Evolutionary conservation across 2,329 filamentous ascomycete species (phyloP).

Genomic region (Penicillium nordicum): DNA sequence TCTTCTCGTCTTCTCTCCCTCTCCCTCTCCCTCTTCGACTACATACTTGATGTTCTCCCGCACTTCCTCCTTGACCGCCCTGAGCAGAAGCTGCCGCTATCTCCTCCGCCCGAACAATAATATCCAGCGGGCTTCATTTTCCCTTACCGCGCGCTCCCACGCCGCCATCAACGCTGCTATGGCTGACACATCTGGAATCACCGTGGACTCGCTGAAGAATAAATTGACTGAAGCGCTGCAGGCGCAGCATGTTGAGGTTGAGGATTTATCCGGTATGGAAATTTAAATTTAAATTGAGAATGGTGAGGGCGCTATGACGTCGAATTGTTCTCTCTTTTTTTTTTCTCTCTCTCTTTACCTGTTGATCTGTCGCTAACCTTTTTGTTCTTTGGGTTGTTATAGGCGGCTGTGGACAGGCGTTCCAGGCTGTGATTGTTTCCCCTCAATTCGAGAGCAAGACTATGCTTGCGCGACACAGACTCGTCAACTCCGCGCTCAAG

Average conservation of each 20-base stretch:
- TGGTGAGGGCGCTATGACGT: neutral
- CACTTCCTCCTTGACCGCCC: constrained; percentile 27
- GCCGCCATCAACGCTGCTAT: constrained; percentile 38
- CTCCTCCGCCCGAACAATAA: constrained; percentile 30
- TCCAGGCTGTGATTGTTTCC: constrained; percentile 67
- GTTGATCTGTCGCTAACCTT: constrained; percentile 3
- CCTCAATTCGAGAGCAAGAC: constrained; percentile 67
- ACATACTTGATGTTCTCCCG: constrained; percentile 40
- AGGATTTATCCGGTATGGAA: constrained; percentile 80
- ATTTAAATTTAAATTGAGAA: neutral
- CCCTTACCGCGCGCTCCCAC: constrained; percentile 34
- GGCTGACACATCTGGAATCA: constrained; percentile 60
- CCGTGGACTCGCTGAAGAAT: constrained; percentile 65
- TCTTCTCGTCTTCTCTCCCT: neutral
- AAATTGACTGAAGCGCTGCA: constrained; percentile 68
- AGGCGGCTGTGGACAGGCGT: constrained; percentile 71
- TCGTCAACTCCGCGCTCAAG: constrained; percentile 80
- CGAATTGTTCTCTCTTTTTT: constrained; percentile 1
- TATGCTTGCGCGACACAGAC: constrained; percentile 77
- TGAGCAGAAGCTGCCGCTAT: constrained; percentile 42
- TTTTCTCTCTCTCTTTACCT: neutral
- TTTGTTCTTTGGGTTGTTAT: constrained; percentile 1
- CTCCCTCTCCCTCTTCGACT: neutral
- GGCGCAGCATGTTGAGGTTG: constrained; percentile 78
- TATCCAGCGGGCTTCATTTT: constrained; percentile 30